Base-by-base conservation (phyloP, 1,284 basidiomycete species). In the Pisolithus thermaeus region DNA sequence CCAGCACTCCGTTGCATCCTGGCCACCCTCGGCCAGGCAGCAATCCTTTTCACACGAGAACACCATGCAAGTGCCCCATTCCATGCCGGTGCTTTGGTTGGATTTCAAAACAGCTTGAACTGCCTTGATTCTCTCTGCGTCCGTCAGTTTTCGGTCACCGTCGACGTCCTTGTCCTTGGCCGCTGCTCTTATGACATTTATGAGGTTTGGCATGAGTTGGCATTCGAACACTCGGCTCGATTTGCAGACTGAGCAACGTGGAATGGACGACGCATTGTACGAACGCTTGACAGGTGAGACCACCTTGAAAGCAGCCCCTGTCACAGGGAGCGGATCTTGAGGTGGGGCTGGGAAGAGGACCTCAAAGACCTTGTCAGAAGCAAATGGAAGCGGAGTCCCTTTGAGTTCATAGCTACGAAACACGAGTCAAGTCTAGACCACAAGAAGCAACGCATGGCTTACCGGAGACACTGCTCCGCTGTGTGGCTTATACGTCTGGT, bases 161-260 rank as follows among this genome's bases (percentile, higher is more conserved):
- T 60, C 58, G 37, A 58, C 57, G 38, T 60, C 56, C 28, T 61
- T 59, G 30, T 61, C 61, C 37, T 59, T 59, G n/a, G 45, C 40
- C 39, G 62, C 49, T 39, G 56, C 53, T 51, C 74, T 73, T 30
- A 90, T 72, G 7, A 88, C 70, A 53, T 87, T 90, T 66, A 92
- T 89, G 43, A 92, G 69, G 64, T 92, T 90, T 1, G 90, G 90
- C 89, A 92, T 92, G 38, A 92, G 69, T 63, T 93, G 90, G 59
- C 84, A 90, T 63, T 93, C 91, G 66, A 92, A 93, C 7, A 83
- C 74, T 11, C 88, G 78, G 41, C 66, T 70, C 6, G 76, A 71
- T 40, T 73, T 69, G 68, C 90, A 93, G 20, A 68, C 59, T 1
- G 79, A 72, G 62, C 90, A 93, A 0, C 65, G 56, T 0, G 82